Base-by-base conservation (phyloP, 2,329 filamentous ascomycete species). In the Verticillium zaregamsianum region DNA sequence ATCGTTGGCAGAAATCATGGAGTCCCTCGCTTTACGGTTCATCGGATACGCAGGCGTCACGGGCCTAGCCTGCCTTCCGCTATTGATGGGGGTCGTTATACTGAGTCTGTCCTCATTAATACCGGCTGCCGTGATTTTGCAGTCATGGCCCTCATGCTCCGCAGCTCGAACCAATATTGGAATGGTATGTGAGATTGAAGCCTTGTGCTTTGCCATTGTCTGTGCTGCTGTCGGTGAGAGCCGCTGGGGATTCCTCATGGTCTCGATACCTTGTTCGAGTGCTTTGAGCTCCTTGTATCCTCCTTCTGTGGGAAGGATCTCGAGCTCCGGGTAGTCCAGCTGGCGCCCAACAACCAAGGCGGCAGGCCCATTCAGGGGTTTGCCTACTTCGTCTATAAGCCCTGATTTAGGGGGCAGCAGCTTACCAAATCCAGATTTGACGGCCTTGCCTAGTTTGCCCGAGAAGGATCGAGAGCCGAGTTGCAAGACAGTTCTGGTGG, bases 241-340 rank as follows among this genome's bases (percentile, higher is more conserved):
- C 57, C 11, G 31, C 45, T 60, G 57, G 52, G 39, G 52, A 25
- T 39, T 37, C 62, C 73, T 74, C 63, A 74, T 69, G 2, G 61
- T 66, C 4, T 65, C 69, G n/a, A 75, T 73, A 52, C 72, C 69
- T 39, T 67, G 62, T 60, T 71, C 71, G 6, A 74, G 63, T 33
- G 72, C 72, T 54, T 73, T 65, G 5, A 75, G 58, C 52, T 75
- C 73, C 59, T 68, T 67, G 58, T 70, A 73, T 1, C 70, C 68
- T 17, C 65, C 68, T n/a, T 67, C 66, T 52, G 68, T 71, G 7
- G 73, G 72, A 45, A 73, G 66, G 39, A 74, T 68, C 59, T 76
- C 72, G 8, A 76, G 70, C 57, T 75, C 73, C 0, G 73, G 73
- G n/a, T 74, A 74, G 56, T 75, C 73, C 8, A 74, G 61, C 61